phyloP scores from a whole-genome alignment of 2,329 filamentous ascomycete species.

The Myriosclerotinia scirpicola region DNA sequence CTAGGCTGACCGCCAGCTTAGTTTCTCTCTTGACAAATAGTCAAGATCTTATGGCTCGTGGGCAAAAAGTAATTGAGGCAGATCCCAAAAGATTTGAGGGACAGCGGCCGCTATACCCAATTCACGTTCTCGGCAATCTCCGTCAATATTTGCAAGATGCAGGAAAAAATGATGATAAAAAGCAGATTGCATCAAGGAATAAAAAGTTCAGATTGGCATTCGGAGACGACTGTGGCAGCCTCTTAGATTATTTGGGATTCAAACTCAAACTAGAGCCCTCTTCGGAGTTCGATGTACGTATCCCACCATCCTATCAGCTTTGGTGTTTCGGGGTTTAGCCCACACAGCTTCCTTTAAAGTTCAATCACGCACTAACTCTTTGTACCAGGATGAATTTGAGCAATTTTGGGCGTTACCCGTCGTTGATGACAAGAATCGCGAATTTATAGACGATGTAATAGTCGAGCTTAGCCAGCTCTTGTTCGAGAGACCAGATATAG shows the following conservation, averaged over 20 bases:
- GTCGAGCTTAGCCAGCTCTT: constrained; percentile 50
- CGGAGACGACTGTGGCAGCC: constrained; percentile 57
- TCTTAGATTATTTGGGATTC: constrained; percentile 61
- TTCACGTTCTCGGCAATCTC: constrained; percentile 57
- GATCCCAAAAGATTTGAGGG: constrained; percentile 53
- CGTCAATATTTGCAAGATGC: constrained; percentile 61
- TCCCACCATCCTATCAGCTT: not conserved
- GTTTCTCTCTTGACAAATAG: constrained; percentile 55
- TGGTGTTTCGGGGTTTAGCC: constrained; percentile 8
- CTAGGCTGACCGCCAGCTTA: constrained; percentile 51
- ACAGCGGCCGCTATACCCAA: constrained; percentile 50
- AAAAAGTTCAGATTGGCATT: constrained; percentile 64
- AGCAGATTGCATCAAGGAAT: constrained; percentile 58
- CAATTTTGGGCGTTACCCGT: constrained; percentile 40
- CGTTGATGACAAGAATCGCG: constrained; percentile 33
- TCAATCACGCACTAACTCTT: constrained; percentile 15
- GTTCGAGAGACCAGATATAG: constrained; percentile 28
- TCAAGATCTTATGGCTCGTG: constrained; percentile 51
- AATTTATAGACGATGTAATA: constrained; percentile 58
- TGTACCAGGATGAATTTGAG: constrained; percentile 33
- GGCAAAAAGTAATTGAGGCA: constrained; percentile 51
- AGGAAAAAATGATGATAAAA: constrained; percentile 42
- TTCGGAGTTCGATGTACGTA: constrained; percentile 43
- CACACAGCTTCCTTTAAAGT: not conserved
- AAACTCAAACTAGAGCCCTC: constrained; percentile 41